These are phyloP conservation scores for Talaromyces amestolkiae DNA, from an alignment of 2,329 filamentous ascomycete genomes.

Conservation along the genomic window DNA sequence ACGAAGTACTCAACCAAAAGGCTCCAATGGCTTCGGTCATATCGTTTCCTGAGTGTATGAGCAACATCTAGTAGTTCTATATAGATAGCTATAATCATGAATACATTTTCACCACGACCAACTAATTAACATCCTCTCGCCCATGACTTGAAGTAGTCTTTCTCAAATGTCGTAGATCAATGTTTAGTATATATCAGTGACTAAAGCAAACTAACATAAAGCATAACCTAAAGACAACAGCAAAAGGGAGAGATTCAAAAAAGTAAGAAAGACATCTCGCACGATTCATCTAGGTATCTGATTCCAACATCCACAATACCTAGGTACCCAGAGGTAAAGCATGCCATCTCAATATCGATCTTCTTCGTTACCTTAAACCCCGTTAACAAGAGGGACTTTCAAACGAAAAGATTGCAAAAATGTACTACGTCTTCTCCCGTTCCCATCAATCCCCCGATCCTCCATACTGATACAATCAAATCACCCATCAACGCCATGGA, in stretches of 20 bases:
- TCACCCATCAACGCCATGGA: constrained; percentile 11
- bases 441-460: not conserved
- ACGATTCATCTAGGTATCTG: not conserved
- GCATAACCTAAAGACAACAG: not conserved
- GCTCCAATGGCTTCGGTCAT: too few relatives aligned
- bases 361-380: too few relatives aligned
- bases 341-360: too few relatives aligned
- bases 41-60: too few relatives aligned
- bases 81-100: too few relatives aligned
- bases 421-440: not conserved
- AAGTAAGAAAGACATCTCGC: not conserved
- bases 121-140: not conserved
- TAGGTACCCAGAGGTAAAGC: too few relatives aligned
- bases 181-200: not conserved
- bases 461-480: not conserved
- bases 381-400: not conserved
- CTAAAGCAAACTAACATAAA: not conserved
- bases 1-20: too few relatives aligned
- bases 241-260: not conserved
- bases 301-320: not conserved
- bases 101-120: not conserved
- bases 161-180: not conserved
- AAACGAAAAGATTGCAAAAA: too few relatives aligned
- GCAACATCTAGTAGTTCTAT: too few relatives aligned
- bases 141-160: not conserved